Conservation (phyloP, 1,139 yeast species). For the Blastobotrys aristatus region DNA sequence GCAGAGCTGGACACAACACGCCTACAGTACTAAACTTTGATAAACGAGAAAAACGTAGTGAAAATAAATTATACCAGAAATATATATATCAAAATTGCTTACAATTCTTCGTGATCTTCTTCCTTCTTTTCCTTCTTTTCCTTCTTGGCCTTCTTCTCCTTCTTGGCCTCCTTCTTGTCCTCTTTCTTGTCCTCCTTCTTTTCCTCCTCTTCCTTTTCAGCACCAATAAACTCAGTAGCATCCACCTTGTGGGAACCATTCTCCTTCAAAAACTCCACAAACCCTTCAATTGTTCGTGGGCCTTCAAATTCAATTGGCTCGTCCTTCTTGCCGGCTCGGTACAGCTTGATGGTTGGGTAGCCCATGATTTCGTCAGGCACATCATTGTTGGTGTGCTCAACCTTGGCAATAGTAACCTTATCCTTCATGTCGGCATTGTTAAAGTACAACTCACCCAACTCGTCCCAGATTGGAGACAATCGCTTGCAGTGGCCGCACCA, state of each 20-base stretch:
- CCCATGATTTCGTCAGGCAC: slow-evolving; percentile 78
- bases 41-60: too few species aligned
- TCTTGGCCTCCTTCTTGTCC: not conserved
- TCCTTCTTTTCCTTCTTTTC: not conserved
- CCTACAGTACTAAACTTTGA: too few species aligned
- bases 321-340: slow-evolving; percentile 84
- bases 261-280: slow-evolving; percentile 64
- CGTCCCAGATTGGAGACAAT: slow-evolving; percentile 88
- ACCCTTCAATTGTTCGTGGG: slow-evolving; percentile 67
- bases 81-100: not conserved
- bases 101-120: slow-evolving; percentile 2
- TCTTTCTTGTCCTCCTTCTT: not conserved
- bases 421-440: slow-evolving; percentile 38
- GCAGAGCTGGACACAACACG: too few species aligned
- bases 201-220: not conserved
- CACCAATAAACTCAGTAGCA: slow-evolving; percentile 29
- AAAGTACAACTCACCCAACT: slow-evolving; percentile 65
- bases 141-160: not conserved
- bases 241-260: slow-evolving; percentile 58
- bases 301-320: slow-evolving; percentile 67
- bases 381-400: slow-evolving; percentile 88
- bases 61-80: too few species aligned
- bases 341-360: slow-evolving; percentile 88
- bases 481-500: slow-evolving; percentile 99
- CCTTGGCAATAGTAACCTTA: slow-evolving; percentile 71